phyloP scores from a whole-genome alignment of 1,284 basidiomycete genomes.

The Ceratobasidium papillatum region DNA sequence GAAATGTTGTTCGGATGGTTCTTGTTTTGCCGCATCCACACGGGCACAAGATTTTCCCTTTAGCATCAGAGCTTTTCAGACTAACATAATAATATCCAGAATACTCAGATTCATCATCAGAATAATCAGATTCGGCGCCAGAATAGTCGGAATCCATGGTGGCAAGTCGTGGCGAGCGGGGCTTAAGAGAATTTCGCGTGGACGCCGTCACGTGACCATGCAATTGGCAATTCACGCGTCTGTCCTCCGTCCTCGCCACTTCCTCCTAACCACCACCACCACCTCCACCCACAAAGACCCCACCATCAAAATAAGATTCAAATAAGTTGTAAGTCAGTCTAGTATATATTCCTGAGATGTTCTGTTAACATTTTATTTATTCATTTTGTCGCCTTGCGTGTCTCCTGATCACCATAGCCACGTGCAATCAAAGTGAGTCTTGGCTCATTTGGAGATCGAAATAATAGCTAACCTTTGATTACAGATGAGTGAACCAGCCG shows the following conservation, averaged over 20 bases:
- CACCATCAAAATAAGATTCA: not conserved
- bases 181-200: not conserved
- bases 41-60: not conserved
- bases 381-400: not conserved
- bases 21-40: too few relatives aligned
- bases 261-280: not conserved
- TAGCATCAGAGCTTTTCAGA: not conserved
- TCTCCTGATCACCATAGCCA: not conserved
- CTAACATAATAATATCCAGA: not conserved
- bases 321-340: not conserved
- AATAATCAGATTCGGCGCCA: not conserved
- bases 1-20: too few relatives aligned
- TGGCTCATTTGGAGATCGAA: not conserved
- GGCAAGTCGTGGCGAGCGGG: conserved; percentile 14
- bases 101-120: not conserved
- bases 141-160: conserved; percentile 12
- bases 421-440: not conserved
- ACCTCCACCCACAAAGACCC: not conserved
- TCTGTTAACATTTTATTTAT: not conserved
- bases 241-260: not conserved
- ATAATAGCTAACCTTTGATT: not conserved
- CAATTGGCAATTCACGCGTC: not conserved
- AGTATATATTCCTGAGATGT: not conserved
- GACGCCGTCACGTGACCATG: not conserved
- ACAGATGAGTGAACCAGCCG: not conserved